Evolutionary conservation across 345 rosid genomes (phyloP).

Genomic region (Arabis alpina): DNA sequence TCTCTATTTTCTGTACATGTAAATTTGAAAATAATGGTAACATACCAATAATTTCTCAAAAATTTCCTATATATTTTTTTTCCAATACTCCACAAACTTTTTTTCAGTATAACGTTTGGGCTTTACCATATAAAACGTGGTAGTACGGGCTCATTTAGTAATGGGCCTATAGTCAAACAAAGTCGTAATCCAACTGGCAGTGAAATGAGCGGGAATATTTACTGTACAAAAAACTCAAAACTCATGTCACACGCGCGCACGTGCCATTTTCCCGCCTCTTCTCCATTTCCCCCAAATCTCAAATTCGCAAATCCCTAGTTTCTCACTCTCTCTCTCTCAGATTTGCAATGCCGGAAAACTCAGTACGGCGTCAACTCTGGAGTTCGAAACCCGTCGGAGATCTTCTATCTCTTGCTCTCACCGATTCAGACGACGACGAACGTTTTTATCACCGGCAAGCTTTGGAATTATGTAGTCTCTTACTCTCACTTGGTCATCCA

Average conservation of each 20-base stretch:
- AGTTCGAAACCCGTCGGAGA: constrained; percentile 19
- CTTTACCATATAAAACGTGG: not conserved
- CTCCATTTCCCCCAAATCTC: constrained; percentile 35
- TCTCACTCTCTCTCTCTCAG: constrained; percentile 21
- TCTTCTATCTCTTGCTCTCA: constrained; percentile 8
- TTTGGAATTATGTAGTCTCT: constrained; percentile 32
- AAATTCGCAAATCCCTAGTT: constrained; percentile 35
- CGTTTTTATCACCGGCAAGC: constrained; percentile 27
- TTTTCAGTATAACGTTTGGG: not conserved
- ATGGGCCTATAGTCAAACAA: constrained; percentile 13
- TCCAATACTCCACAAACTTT: too few species aligned
- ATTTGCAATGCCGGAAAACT: constrained; percentile 33
- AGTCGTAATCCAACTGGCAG: not conserved
- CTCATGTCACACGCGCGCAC: constrained; percentile 35
- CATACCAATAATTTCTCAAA: too few species aligned
- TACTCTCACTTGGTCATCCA: constrained; percentile 37
- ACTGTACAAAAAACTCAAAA: constrained; percentile 23
- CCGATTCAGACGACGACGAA: constrained; percentile 17
- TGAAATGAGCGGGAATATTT: constrained; percentile 37
- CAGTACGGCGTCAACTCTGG: constrained; percentile 16
- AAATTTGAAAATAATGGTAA: too few species aligned
- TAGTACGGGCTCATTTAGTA: not conserved
- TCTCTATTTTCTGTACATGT: too few species aligned
- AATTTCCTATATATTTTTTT: too few species aligned
- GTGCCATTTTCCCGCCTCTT: constrained; percentile 45